A percentile compares a stretch with the other conserved stretches of the same genome.
These are phyloP conservation scores for Crithidia sp. DNA, from an alignment of 208 protist species.

Conservation along the genomic window DNA sequence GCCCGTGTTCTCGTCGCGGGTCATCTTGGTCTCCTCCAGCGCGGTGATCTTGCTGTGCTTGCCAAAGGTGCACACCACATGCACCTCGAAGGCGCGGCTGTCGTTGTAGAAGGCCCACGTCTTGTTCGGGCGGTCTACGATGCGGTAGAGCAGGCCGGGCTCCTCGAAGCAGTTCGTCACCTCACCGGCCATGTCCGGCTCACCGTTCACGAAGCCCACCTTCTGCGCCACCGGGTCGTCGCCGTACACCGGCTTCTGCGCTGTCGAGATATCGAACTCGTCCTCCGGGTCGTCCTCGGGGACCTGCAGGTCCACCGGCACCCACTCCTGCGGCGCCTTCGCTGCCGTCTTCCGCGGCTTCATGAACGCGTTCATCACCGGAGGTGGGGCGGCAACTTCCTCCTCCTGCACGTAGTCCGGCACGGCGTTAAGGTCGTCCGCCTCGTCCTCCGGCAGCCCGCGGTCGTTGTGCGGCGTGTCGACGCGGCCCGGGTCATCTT, in stretches of 20 bases:
- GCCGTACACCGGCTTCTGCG: conserved; percentile 55
- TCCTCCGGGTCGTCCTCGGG: conserved; percentile 69
- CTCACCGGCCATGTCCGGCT: conserved; percentile 70
- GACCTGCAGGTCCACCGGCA: conserved; percentile 42
- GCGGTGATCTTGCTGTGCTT: conserved; percentile 81
- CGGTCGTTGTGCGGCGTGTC: conserved; percentile 15
- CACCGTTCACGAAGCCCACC: conserved; percentile 64
- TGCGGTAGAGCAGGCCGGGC: conserved; percentile 82
- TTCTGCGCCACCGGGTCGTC: conserved; percentile 20
- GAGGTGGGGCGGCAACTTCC: conserved; percentile 26
- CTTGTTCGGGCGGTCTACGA: conserved; percentile 73
- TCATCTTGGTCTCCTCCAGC: conserved; percentile 65
- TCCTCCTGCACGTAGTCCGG: conserved; percentile 21
- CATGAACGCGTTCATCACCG: conserved; percentile 44
- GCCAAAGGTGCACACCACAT: conserved; percentile 76
- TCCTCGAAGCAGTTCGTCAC: conserved; percentile 85
- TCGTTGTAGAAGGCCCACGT: conserved; percentile 92
- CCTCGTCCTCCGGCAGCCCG: conserved; percentile 11
- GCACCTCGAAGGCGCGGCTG: conserved; percentile 74
- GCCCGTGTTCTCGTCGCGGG: conserved; percentile 37
- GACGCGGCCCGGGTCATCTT: conserved; percentile 6
- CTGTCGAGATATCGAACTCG: conserved; percentile 76
- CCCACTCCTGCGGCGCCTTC: conserved; percentile 47
- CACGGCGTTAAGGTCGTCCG: conserved; percentile 15
- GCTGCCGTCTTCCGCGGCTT: conserved; percentile 56